Base-by-base conservation (phyloP, 2,329 filamentous ascomycete species). In the Botrytis medusae region DNA sequence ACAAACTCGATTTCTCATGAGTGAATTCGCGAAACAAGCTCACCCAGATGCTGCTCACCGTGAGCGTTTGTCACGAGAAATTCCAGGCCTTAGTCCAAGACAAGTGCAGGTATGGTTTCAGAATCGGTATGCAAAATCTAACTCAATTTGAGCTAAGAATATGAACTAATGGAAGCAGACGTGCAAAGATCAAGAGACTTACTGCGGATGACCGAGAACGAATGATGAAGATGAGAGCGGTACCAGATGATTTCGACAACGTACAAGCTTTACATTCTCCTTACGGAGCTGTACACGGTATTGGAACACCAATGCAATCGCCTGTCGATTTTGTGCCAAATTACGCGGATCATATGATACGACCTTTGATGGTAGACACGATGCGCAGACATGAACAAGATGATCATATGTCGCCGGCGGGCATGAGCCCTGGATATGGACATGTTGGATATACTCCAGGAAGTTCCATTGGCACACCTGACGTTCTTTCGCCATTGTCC, bases 61-160 rank as follows among this genome's bases (percentile, higher is more conserved):
- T 75, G 95, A 97, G 81, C 88, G 94, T 64, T 86, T 98, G 54
- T 95, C 95, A 6, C 87, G 92, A 76, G 94, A 98, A 81, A 98
- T 98, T 63, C 95, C 95, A 46, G 95, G 95, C 0, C 84, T 98
- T 67, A 97, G 93, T 79, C 93, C 95, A 54, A 90, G 95, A 75
- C 95, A 98, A 81, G 95, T 98, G 37, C 95, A 98, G 82, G 95
- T 98, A 68, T 98, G 95, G 95, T 98, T 98, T 83, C 95, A 98
- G 83, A 98, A 98, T 83, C 90, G 95, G 95, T 97, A 87, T 78
- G 87, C 80, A 70, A 75, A 64, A n/a, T 34, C 64, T 29, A 71
- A 73, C 32, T 34, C 61, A 37, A 18, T 61, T 10, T 18, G 42
- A 32, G 14, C 12, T 18, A 22, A 59, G n/a, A 29, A 44, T 34